Evolutionary conservation across 73 alveolate genomes (phyloP), one percentile per base, ranked within the genome.

Genomic region (Blepharisma japonicum): DNA sequence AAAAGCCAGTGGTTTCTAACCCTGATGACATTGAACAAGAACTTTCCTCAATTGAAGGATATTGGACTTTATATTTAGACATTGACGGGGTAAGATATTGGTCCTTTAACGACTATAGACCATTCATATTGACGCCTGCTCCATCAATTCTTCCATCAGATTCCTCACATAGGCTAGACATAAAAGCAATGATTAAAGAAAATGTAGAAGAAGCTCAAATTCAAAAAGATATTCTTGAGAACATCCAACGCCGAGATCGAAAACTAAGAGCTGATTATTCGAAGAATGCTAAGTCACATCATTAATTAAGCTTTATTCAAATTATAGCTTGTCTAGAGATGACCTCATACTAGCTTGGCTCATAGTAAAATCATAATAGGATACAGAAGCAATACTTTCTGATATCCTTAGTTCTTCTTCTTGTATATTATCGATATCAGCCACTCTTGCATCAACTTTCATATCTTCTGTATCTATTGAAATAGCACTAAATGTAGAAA

Each of bases 101-200:
- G 74, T 14, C 47, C 0, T 20, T 61, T 61, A 39, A 61, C 5
- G 74, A 61, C 14, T 61, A 18, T 25, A n/a, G 74, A 61, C 91
- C 91, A 9, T 80, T 56, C 66, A 56, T 55, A 6, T 53, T 84
- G 77, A 83, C 77, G 11, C 77, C 68, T 53, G 87, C 71, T 49
- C 82, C 81, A 5, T 53, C 67, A 38, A 87, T 87, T 68, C 53
- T 84, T 42, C 91, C 91, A 6, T 78, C 87, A 42, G 91, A 84
- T 50, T 61, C 87, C 48, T 77, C 71, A 51, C 77, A 51, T 45
- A 70, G 91, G 42, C 39, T 68, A 42, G 91, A 84, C 55, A 68
- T 84, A 0, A 61, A 61, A 25, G 74, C 74, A 8, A 18, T 14
- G 74, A n/a, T 20, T 2, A 39, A 61, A 61, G 74, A 61, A 14